These are phyloP conservation scores for Mesotaenium endlicherianum DNA, from an alignment of 139 green algal species.

Conservation along the genomic window DNA sequence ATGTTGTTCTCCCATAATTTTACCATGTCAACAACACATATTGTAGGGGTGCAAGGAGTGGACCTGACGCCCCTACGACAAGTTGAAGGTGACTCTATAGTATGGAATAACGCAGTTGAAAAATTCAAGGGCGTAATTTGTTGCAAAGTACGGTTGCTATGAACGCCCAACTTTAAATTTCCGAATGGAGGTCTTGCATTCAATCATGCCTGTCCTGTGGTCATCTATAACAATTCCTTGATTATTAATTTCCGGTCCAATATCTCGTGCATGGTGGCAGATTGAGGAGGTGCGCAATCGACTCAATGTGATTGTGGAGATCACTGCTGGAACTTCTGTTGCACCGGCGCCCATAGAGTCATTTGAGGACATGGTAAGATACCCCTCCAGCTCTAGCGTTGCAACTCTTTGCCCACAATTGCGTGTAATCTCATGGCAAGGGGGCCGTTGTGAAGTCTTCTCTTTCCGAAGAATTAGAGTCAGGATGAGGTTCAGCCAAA, in stretches of 20 bases:
- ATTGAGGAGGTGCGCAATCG: slow-evolving; percentile 45
- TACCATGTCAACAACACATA: background rate
- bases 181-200: background rate
- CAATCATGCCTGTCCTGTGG: too few species aligned
- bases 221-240: background rate
- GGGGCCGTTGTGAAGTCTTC: background rate
- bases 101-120: background rate
- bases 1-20: background rate
- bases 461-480: background rate
- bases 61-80: too few species aligned
- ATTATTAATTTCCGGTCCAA: background rate
- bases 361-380: slow-evolving; percentile 50
- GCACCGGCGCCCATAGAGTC: slow-evolving; percentile 38
- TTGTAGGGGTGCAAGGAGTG: too few species aligned
- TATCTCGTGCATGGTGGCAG: background rate
- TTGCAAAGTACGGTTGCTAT: background rate
- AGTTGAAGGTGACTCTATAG: background rate
- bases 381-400: background rate
- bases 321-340: slow-evolving; percentile 18
- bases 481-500: background rate
- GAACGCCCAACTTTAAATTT: background rate
- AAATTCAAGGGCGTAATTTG: background rate
- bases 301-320: slow-evolving; percentile 36
- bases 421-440: background rate
- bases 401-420: background rate